phyloP scores from a whole-genome alignment of 169 alveolate species.

The Plasmodium chabaudi region DNA sequence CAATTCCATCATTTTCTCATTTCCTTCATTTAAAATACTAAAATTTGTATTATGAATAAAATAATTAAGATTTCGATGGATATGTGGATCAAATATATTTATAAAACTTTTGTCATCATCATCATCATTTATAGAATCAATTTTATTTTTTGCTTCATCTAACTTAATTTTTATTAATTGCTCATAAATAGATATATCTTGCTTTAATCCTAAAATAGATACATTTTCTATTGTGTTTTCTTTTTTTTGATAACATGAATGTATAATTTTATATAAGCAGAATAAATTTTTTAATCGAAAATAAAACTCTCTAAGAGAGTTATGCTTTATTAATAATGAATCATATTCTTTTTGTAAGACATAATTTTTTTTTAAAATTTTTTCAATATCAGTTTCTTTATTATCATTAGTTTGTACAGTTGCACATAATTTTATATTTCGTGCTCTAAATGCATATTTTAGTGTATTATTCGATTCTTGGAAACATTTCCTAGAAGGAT shows the following conservation, averaged over 20 bases:
- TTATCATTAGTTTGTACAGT: conserved; percentile 73
- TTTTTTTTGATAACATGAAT: conserved; percentile 33
- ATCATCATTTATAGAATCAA: conserved; percentile 2
- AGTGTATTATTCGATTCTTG: conserved; percentile 94
- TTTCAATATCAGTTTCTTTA: conserved; percentile 70
- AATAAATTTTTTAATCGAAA: conserved; percentile 4
- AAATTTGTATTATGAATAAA: conserved; percentile 1
- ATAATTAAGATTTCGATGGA: conserved; percentile 19
- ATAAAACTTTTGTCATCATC: conserved; percentile 27
- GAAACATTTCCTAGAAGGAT: conserved; percentile 88
- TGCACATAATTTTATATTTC: conserved; percentile 88
- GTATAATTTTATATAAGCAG: conserved; percentile 37
- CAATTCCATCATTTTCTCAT: not conserved
- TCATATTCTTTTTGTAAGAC: conserved; percentile 70
- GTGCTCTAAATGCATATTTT: conserved; percentile 95
- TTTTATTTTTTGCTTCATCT: conserved; percentile 27
- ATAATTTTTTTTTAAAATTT: conserved; percentile 67
- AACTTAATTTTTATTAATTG: conserved; percentile 42
- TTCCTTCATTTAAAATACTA: not conserved
- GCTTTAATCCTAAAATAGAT: conserved; percentile 40
- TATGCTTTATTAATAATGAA: conserved; percentile 1
- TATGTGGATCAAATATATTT: conserved; percentile 31
- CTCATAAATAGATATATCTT: conserved; percentile 61
- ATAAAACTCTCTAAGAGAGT: conserved; percentile 17
- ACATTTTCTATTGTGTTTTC: conserved; percentile 24